These are phyloP conservation scores for Trichophyton schoenleinii DNA, from an alignment of 2,329 filamentous ascomycete genomes.

Conservation along the genomic window DNA sequence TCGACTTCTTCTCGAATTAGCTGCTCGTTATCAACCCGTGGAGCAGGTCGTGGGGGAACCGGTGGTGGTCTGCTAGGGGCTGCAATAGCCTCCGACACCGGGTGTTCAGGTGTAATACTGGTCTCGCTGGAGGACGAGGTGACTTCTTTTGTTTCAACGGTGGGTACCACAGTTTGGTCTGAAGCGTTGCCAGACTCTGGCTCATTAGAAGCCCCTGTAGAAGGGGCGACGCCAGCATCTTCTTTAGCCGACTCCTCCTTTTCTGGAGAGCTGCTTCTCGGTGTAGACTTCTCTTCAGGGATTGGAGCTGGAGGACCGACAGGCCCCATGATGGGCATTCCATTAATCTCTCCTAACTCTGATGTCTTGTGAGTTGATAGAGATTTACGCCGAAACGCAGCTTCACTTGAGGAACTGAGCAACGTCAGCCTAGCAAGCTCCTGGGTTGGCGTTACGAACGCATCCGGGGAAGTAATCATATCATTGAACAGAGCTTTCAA, in stretches of 20 bases:
- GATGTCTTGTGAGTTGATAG: constrained; percentile 25
- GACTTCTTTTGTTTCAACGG: not conserved
- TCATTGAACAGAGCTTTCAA: constrained; percentile 57
- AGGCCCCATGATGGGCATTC: constrained; percentile 35
- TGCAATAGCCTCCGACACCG: constrained; percentile 16
- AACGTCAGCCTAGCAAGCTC: constrained; percentile 71
- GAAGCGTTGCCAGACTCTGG: constrained; percentile 9
- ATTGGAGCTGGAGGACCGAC: constrained; percentile 26
- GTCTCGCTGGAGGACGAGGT: not conserved
- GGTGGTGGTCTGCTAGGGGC: constrained; percentile 43
- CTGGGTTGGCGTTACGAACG: constrained; percentile 57
- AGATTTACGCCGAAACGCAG: constrained; percentile 38
- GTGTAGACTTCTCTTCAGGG: constrained; percentile 5
- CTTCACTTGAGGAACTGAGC: constrained; percentile 46
- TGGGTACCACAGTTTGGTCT: not conserved
- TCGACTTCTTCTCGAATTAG: constrained; percentile 40
- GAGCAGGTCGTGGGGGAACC: constrained; percentile 42
- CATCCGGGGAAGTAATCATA: constrained; percentile 51
- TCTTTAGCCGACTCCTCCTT: constrained; percentile 14
- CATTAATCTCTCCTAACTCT: constrained; percentile 34
- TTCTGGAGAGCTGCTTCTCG: constrained; percentile 2
- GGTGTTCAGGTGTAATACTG: not conserved
- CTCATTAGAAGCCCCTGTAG: constrained; percentile 12
- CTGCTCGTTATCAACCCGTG: constrained; percentile 23
- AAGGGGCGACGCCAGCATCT: constrained; percentile 24